Percentiles rank a stretch among this genome's conserved stretches.
These are phyloP conservation scores for Capsella bursapastoris DNA, from an alignment of 345 rosid genomes.

Conservation along the genomic window DNA sequence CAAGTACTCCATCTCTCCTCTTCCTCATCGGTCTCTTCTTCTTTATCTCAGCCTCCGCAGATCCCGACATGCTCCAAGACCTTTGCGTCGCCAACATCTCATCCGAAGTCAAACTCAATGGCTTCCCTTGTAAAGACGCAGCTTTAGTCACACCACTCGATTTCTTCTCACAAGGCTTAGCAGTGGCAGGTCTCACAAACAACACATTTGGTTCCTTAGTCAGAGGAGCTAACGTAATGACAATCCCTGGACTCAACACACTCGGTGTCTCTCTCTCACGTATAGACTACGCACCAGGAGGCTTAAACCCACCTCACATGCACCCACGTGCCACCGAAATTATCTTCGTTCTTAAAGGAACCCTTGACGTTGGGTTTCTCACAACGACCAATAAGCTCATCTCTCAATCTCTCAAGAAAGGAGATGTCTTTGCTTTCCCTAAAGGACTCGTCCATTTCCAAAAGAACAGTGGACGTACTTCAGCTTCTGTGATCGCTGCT, in stretches of 20 bases:
- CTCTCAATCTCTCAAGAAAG: constrained; percentile 55
- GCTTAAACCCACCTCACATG: constrained; percentile 75
- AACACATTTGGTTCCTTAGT: constrained; percentile 52
- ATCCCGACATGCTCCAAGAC: constrained; percentile 83
- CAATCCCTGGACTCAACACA: constrained; percentile 70
- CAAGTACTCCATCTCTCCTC: constrained; percentile 9
- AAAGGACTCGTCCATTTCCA: constrained; percentile 68
- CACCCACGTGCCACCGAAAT: constrained; percentile 71
- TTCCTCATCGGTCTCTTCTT: constrained; percentile 30
- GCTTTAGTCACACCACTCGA: constrained; percentile 42
- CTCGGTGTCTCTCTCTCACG: constrained; percentile 67
- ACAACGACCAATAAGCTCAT: constrained; percentile 57
- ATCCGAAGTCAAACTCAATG: constrained; percentile 50
- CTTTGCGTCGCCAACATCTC: constrained; percentile 77
- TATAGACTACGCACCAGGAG: constrained; percentile 64
- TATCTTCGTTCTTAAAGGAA: constrained; percentile 60
- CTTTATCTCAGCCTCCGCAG: constrained; percentile 47
- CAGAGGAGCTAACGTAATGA: constrained; percentile 54
- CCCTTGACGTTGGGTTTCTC: constrained; percentile 61
- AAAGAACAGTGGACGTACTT: constrained; percentile 50
- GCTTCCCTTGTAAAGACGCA: constrained; percentile 56
- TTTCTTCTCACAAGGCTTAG: constrained; percentile 56
- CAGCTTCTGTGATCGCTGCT: constrained; percentile 56
- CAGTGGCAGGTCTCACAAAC: constrained; percentile 56
- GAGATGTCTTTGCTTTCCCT: constrained; percentile 66